Evolutionary conservation across 345 rosid species (phyloP), one percentile per base, ranked within the genome.

Genomic region (Brassica juncea): DNA sequence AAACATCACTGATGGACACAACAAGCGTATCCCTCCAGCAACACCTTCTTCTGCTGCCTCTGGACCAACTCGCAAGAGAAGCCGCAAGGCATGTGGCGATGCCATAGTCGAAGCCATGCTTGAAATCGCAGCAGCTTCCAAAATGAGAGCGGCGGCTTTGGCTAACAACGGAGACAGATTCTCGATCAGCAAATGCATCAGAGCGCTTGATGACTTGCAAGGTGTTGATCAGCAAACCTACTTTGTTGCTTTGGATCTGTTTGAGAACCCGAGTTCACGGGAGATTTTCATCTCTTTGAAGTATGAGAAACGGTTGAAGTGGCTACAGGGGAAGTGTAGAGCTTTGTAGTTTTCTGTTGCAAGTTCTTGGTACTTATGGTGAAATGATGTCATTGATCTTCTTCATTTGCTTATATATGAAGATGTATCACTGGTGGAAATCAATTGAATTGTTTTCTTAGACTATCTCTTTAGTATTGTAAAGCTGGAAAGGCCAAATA

Each of bases 81-180:
- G 84, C 60, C 87, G 93, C 44, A 88, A 88, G 82, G 92, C 92
- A 61, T 84, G 88, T 8, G 97, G 97, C 47, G 94, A 91, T 79
- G 92, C 97, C 49, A 92, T 88, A 35, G 97, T 89, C 32, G 98
- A 94, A 59, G 98, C 97, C 15, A 92, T 90, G 97, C 86, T 92
- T 4, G 94, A 90, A 82, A 94, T 94, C 31, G 97, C 97, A 1
- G 90, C 94, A 64, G 97, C 90, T 71, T 94, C 90, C 0, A 89
- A 88, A 77, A 84, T 85, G 92, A 88, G 97, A 87, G 91, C 94
- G 0, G 86, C 92, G 3, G 86, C 92, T 27, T 85, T 90, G 65
- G 75, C 85, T 67, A 91, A 85, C 85, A 89, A 80, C 6, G 91
- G 84, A 39, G 98, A 91, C 28, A 88, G 86, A 19, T 90, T 88